phyloP scores from a whole-genome alignment of 495 filamentous ascomycete species.

The Massariosphaeria phaeospora region DNA sequence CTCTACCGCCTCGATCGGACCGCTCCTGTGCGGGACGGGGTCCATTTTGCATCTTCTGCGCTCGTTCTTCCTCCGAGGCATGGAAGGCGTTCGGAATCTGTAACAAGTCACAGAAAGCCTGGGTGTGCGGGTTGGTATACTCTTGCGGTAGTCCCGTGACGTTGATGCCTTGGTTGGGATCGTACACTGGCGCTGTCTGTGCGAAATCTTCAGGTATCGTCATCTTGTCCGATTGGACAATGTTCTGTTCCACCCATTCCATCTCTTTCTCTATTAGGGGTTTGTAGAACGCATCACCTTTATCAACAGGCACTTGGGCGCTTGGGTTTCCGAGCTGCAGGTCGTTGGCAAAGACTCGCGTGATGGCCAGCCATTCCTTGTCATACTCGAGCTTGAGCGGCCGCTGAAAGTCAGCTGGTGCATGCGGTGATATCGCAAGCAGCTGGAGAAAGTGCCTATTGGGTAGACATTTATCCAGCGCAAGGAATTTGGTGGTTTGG shows the following conservation, averaged over 20 bases:
- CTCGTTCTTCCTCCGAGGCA: conserved; percentile 62
- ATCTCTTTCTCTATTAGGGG: conserved; percentile 59
- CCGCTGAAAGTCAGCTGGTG: conserved; percentile 14
- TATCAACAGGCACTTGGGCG: conserved; percentile 46
- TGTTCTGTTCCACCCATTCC: conserved; percentile 70
- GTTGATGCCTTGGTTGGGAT: conserved; percentile 38
- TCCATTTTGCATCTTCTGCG: conserved; percentile 44
- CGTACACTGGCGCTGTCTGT: conserved; percentile 67
- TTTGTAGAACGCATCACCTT: conserved; percentile 61
- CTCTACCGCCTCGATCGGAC: conserved; percentile 15
- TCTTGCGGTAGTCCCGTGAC: conserved; percentile 55
- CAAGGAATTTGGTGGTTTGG: conserved; percentile 73
- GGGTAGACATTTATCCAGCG: conserved; percentile 82
- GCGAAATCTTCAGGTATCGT: conserved; percentile 70
- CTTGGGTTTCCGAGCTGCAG: conserved; percentile 54
- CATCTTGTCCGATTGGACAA: conserved; percentile 57
- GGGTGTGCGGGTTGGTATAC: conserved; percentile 79
- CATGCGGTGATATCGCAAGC: conserved; percentile 50
- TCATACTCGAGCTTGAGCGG: conserved; percentile 67
- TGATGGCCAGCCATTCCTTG: conserved; percentile 91
- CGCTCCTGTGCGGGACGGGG: conserved; percentile 17
- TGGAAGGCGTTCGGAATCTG: conserved; percentile 74
- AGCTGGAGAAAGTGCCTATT: conserved; percentile 77
- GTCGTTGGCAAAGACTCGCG: conserved; percentile 65
- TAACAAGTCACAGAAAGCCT: conserved; percentile 68